Evolutionary conservation across 768 basidiomycete genomes (phyloP).

Genomic region (Lanmaoa rubissima): DNA sequence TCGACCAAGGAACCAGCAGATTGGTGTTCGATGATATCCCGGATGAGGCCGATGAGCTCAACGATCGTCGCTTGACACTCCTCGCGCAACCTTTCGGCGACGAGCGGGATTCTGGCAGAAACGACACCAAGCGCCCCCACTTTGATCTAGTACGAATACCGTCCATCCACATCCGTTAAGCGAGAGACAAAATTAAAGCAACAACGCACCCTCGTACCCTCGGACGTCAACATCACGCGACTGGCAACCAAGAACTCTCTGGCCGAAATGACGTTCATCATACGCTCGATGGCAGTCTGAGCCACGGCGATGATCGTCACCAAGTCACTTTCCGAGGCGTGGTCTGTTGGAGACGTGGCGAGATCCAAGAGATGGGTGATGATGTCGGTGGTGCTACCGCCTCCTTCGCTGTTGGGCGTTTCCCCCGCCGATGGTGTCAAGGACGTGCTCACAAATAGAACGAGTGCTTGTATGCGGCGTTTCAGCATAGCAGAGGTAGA

Average conservation of each 20-base stretch:
- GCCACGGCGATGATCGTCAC: slow-evolving; percentile 47
- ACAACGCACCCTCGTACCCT: slow-evolving; percentile 48
- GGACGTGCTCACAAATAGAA: slow-evolving; percentile 60
- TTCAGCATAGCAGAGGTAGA: slow-evolving; percentile 45
- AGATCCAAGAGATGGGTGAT: slow-evolving; percentile 50
- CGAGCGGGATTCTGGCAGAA: slow-evolving; percentile 57
- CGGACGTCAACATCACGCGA: slow-evolving; percentile 52
- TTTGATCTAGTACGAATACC: slow-evolving; percentile 47
- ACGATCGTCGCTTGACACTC: slow-evolving; percentile 48
- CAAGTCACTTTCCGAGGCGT: slow-evolving; percentile 35
- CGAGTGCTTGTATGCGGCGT: slow-evolving; percentile 65
- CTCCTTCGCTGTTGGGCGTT: slow-evolving; percentile 1
- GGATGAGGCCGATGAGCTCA: slow-evolving; percentile 51
- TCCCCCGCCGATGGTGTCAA: slow-evolving; percentile 36
- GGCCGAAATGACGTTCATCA: slow-evolving; percentile 66
- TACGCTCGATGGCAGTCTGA: slow-evolving; percentile 48
- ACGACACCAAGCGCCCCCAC: slow-evolving; percentile 69
- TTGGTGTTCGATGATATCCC: slow-evolving; percentile 44
- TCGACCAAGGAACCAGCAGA: slow-evolving; percentile 39
- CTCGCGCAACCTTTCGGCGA: slow-evolving; percentile 55
- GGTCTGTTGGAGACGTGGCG: slow-evolving; percentile 35
- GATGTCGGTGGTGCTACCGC: slow-evolving; percentile 39
- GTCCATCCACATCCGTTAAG: neutral
- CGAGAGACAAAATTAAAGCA: neutral
- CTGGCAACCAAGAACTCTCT: slow-evolving; percentile 63